These are phyloP conservation scores for Melaleuca alternifolia DNA, from an alignment of 345 rosid species.

Conservation along the genomic window DNA sequence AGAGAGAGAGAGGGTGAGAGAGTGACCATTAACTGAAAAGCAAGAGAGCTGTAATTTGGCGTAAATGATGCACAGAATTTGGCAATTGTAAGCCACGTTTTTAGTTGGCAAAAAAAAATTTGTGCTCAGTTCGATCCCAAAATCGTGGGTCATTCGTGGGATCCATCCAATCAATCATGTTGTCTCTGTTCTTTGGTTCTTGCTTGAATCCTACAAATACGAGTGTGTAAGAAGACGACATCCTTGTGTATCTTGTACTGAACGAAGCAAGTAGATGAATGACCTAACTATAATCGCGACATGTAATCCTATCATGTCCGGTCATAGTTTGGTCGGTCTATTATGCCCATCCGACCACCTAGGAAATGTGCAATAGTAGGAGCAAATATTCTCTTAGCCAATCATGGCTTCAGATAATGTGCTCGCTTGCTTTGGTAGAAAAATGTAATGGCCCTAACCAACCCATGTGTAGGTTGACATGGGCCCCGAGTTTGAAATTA, in stretches of 20 bases:
- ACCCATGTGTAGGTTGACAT: background rate
- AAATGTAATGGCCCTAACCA: background rate
- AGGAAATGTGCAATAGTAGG: background rate
- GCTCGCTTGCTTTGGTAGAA: background rate
- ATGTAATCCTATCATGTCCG: background rate
- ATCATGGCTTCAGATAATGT: background rate
- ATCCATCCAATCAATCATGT: background rate
- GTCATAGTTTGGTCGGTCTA: too few species aligned
- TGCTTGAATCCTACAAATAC: background rate
- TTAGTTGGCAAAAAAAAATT: conserved; percentile 8
- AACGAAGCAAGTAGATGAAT: background rate
- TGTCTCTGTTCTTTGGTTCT: background rate
- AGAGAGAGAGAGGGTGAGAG: background rate
- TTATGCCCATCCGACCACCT: too few species aligned
- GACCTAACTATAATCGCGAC: background rate
- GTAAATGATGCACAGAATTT: background rate
- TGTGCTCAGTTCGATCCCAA: background rate
- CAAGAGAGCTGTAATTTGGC: background rate
- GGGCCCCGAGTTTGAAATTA: background rate
- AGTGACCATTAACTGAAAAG: background rate
- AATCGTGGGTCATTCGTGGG: background rate
- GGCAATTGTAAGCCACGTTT: conserved; percentile 25
- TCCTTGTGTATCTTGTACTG: background rate
- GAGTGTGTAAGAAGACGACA: background rate
- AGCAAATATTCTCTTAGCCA: background rate